Conservation (phyloP, 352 stramenopile genomes). For the Globisporangium parvum region DNA sequence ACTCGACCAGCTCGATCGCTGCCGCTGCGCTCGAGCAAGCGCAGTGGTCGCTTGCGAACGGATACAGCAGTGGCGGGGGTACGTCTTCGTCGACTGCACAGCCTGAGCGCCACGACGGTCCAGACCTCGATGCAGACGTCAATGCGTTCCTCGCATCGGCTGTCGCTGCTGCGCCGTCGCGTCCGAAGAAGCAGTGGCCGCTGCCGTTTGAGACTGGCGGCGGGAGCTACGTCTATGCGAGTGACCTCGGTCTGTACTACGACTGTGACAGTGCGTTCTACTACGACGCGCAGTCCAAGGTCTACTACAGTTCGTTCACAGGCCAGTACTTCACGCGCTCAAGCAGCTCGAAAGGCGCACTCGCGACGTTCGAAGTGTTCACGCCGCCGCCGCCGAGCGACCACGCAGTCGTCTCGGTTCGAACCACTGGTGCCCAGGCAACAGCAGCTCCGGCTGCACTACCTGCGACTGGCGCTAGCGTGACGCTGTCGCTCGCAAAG, state of each 20-base stretch:
- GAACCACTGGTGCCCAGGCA: not conserved
- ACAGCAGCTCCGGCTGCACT: not conserved
- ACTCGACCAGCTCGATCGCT: slow-evolving; percentile 37
- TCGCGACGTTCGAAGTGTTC: slow-evolving; percentile 41
- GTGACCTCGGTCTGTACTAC: slow-evolving; percentile 69
- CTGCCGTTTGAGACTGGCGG: slow-evolving; percentile 71
- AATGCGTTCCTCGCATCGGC: slow-evolving; percentile 50
- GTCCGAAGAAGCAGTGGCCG: slow-evolving; percentile 77
- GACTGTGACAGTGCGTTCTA: slow-evolving; percentile 83
- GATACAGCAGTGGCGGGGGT: slow-evolving; percentile 17
- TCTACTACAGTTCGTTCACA: slow-evolving; percentile 72
- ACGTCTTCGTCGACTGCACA: not conserved
- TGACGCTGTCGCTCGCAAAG: not conserved
- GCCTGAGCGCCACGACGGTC: slow-evolving; percentile 5
- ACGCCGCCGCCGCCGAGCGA: slow-evolving; percentile 43
- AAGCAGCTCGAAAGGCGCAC: slow-evolving; percentile 14
- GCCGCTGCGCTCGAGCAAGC: slow-evolving; percentile 69
- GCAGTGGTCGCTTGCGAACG: slow-evolving; percentile 74
- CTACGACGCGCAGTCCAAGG: slow-evolving; percentile 63
- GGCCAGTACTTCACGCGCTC: slow-evolving; percentile 58
- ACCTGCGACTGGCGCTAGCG: not conserved
- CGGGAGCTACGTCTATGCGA: slow-evolving; percentile 68
- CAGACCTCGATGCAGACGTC: slow-evolving; percentile 40
- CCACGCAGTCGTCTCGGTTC: slow-evolving; percentile 21
- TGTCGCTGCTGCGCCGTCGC: slow-evolving; percentile 50